Conservation (phyloP, 1,284 basidiomycete genomes). For the Fereydounia khargensis region DNA sequence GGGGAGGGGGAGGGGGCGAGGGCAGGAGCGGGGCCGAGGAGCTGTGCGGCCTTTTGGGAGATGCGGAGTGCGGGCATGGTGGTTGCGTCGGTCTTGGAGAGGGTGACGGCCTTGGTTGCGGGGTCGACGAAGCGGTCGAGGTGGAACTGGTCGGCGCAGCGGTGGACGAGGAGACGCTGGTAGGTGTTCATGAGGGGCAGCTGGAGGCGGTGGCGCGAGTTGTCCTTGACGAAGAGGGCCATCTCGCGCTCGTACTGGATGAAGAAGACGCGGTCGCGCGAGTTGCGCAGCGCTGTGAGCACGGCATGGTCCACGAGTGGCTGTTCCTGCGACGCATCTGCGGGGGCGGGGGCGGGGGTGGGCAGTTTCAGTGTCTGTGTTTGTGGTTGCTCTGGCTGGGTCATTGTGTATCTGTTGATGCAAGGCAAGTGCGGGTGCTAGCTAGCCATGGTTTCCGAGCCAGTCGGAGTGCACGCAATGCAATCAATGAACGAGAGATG, state of each 20-base stretch:
- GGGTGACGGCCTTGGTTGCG: slow-evolving; percentile 30
- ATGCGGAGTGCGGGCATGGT: neutral
- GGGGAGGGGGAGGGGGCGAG: neutral
- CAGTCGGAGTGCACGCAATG: no score
- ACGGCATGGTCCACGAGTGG: slow-evolving; percentile 27
- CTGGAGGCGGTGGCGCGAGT: slow-evolving; percentile 11
- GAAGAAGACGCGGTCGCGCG: slow-evolving; percentile 40
- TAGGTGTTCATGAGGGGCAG: slow-evolving; percentile 45
- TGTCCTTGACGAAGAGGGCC: slow-evolving; percentile 17
- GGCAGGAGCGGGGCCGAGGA: neutral
- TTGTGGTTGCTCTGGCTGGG: no score
- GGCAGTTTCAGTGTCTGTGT: no score
- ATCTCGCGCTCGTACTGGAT: slow-evolving; percentile 39
- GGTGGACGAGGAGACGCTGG: slow-evolving; percentile 37
- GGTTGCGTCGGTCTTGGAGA: slow-evolving; percentile 17
- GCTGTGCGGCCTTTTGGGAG: neutral
- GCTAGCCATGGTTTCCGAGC: no score
- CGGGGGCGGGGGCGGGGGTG: no score
- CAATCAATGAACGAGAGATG: no score
- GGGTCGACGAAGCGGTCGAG: slow-evolving; percentile 30
- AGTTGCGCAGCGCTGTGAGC: slow-evolving; percentile 32
- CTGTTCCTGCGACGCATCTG: neutral
- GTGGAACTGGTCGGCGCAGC: slow-evolving; percentile 37
- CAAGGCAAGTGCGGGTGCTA: no score
- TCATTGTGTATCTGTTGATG: no score